Evolutionary conservation across 352 stramenopile species (phyloP), one percentile per base, ranked within the genome.

Genomic region (Globisporangium cylindrosporum): DNA sequence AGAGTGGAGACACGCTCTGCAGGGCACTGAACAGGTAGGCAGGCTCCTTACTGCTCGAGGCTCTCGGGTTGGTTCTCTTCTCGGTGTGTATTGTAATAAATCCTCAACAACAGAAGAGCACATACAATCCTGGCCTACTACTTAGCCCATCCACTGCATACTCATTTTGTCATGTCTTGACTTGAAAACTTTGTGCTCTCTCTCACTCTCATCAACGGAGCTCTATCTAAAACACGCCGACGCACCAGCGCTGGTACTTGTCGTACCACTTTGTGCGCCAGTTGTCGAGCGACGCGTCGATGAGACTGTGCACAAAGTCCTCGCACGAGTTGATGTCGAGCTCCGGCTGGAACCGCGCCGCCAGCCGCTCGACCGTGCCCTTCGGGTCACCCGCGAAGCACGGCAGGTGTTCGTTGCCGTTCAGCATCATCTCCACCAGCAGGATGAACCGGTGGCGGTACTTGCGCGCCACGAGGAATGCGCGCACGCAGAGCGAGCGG

Each of bases 181-280:
- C 43, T 51, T 51, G 43, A 24, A 51, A 51, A 10, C 32, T 20
- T 12, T 4, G 43, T 7, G 22, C 43, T 51, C 55, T 18, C 54
- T 38, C 54, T n/a, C 12, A 6, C 14, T 27, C 18, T 41, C 8
- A 14, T 15, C 5, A 20, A 8, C 1, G 14, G 15, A 18, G 4
- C 34, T 67, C 58, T 83, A 94, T 67, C 62, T 83, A 95, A 67
- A 94, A 96, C 56, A 97, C 90, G 22, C 91, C 91, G 63, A 96
- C 90, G 64, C 87, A 96, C 82, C 90, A 98, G 56, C 91, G 84
- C 80, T 98, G 94, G 73, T 98, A 98, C 72, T 95, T 89, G 76
- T 98, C 94, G 81, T 99, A 99, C 88, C 95, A 98, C 53, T 94
- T 88, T 15, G 97, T 99, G 51, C 94, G 89, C 96, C 95, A 99